A percentile compares a stretch with the other conserved stretches of the same genome.
phyloP scores from a whole-genome alignment of 2,329 filamentous ascomycete species.

The Neopestalotiopsis sp. region DNA sequence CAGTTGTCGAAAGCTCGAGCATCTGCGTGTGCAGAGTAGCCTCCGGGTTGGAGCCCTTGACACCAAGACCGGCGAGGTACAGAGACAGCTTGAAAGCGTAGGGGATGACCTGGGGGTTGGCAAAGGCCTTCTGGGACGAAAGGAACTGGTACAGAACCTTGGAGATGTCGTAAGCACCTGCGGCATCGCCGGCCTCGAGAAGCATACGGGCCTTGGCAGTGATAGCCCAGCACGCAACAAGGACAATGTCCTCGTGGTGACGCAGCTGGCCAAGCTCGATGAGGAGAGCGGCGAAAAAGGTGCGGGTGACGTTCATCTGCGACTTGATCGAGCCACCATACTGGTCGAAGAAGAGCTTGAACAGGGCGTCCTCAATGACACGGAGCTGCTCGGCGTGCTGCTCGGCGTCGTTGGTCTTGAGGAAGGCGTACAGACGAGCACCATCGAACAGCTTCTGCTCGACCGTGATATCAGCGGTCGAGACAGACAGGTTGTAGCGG shows the following conservation, averaged over 20 bases:
- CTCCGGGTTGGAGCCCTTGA: not conserved
- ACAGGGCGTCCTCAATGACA: not conserved
- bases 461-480: not conserved
- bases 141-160: not conserved
- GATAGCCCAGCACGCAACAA: not conserved
- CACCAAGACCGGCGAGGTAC: not conserved
- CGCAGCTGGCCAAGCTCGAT: not conserved
- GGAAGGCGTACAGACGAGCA: not conserved
- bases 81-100: not conserved
- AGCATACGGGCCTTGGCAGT: not conserved
- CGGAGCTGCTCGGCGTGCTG: not conserved
- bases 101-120: not conserved
- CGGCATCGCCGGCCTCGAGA: not conserved
- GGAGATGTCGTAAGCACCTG: not conserved
- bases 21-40: not conserved
- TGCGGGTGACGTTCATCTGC: not conserved
- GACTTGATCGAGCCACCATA: not conserved
- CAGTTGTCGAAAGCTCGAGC: not conserved
- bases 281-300: not conserved
- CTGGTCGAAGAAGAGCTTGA: slow-evolving; percentile 1
- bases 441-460: not conserved
- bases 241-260: not conserved
- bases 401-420: slow-evolving; percentile 1
- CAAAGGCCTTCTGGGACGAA: not conserved
- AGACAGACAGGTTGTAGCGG: not conserved